phyloP scores from a whole-genome alignment of 441 rosid species.

The Bocquillonia castaneifolia region DNA sequence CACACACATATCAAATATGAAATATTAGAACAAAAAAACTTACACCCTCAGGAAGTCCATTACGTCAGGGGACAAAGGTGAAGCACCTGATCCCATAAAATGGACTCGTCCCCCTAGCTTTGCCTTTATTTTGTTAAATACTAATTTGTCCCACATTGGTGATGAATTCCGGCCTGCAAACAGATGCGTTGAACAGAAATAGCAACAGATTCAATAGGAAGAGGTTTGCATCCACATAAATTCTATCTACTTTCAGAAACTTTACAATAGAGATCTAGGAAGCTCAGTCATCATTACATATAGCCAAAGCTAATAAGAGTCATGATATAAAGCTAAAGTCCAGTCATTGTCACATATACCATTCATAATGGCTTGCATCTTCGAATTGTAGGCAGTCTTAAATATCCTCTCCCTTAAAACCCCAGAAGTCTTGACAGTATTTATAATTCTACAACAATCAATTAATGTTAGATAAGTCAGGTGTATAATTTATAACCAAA shows the following conservation, averaged over 20 bases:
- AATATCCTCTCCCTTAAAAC: slow-evolving; percentile 71
- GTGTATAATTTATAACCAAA: slow-evolving; percentile 6
- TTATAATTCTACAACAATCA: slow-evolving; percentile 46
- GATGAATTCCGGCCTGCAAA: slow-evolving; percentile 76
- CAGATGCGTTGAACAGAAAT: slow-evolving; percentile 19
- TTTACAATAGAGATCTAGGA: not conserved
- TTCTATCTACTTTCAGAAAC: not conserved
- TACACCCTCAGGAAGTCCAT: slow-evolving; percentile 88
- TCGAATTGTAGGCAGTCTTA: slow-evolving; percentile 84
- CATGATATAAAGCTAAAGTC: not conserved
- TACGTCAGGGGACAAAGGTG: slow-evolving; percentile 93
- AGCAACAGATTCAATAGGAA: slow-evolving; percentile 6
- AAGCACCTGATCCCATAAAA: slow-evolving; percentile 80
- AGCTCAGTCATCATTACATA: not conserved
- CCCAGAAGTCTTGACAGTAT: slow-evolving; percentile 85
- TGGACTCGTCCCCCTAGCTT: slow-evolving; percentile 92
- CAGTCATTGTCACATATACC: slow-evolving; percentile 45
- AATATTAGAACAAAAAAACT: slow-evolving; percentile 27
- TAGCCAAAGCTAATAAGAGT: not conserved
- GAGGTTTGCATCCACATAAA: slow-evolving; percentile 7
- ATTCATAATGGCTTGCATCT: slow-evolving; percentile 83
- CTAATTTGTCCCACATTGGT: slow-evolving; percentile 96
- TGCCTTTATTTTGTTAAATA: slow-evolving; percentile 82
- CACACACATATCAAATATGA: not conserved
- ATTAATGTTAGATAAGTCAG: slow-evolving; percentile 15